Percentiles rank a stretch among this genome's conserved stretches.
These are phyloP conservation scores for Penicillium rolfsii DNA, from an alignment of 2,329 filamentous ascomycete species.

Conservation along the genomic window DNA sequence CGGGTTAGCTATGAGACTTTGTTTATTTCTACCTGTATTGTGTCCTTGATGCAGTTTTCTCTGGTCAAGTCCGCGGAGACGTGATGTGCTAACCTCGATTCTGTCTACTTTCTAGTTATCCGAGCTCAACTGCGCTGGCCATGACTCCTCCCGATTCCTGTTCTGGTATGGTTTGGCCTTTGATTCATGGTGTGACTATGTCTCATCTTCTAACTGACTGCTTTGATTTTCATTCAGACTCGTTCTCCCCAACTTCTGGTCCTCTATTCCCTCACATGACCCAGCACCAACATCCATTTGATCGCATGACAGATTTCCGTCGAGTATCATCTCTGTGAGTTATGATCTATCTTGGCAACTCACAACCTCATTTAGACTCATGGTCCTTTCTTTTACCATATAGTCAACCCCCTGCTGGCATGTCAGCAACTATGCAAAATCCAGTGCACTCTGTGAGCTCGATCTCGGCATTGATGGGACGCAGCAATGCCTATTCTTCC, in stretches of 20 bases:
- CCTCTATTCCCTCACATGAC: conserved; percentile 40
- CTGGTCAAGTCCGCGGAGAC: conserved; percentile 17
- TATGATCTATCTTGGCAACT: not conserved
- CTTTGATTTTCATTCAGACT: conserved; percentile 33
- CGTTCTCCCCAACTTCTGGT: conserved; percentile 37
- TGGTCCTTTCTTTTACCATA: conserved; percentile 22
- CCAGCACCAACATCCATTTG: conserved; percentile 37
- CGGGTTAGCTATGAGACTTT: conserved; percentile 14
- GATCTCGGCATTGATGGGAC: conserved; percentile 39
- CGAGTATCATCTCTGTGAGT: conserved; percentile 48
- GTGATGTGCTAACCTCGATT: conserved; percentile 33
- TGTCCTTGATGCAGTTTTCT: conserved; percentile 8
- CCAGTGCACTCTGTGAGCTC: conserved; percentile 34
- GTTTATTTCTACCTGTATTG: conserved; percentile 14
- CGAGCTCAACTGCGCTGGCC: conserved; percentile 54
- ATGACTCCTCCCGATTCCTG: conserved; percentile 57
- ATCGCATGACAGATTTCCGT: conserved; percentile 45
- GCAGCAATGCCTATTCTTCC: conserved; percentile 44
- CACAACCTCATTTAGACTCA: conserved; percentile 17
- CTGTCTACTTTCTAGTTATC: conserved; percentile 51
- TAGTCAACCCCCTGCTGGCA: conserved; percentile 53
- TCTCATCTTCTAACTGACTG: conserved; percentile 19
- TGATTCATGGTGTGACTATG: not conserved
- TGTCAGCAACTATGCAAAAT: conserved; percentile 46
- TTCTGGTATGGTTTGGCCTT: conserved; percentile 53